Evolutionary conservation across 345 rosid genomes (phyloP).

Genomic region (Corchorus capsularis): DNA sequence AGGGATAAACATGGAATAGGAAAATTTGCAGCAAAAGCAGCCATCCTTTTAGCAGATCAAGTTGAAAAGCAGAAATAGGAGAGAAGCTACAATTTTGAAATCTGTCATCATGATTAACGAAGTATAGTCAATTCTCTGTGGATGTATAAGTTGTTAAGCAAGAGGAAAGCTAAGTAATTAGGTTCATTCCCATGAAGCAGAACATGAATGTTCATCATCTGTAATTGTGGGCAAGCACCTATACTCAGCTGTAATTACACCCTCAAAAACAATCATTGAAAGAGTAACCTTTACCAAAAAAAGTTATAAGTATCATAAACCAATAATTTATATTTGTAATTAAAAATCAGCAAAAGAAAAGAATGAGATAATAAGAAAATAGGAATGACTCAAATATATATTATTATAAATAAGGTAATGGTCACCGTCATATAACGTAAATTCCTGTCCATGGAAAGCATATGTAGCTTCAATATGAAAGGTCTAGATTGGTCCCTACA

Average conservation of each 20-base stretch:
- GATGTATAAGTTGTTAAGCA: not conserved
- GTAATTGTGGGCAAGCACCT: not conserved
- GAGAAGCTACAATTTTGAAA: not conserved
- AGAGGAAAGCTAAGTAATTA: constrained; percentile 8
- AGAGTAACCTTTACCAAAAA: not conserved
- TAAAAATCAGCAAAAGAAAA: not conserved
- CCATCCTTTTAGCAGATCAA: not conserved
- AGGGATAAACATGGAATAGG: not conserved
- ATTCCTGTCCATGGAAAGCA: not conserved
- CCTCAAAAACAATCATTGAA: not conserved
- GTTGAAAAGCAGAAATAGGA: not conserved
- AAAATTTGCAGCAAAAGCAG: not conserved
- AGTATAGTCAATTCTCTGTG: not conserved
- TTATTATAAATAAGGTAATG: not conserved
- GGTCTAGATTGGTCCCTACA: not conserved
- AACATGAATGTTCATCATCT: not conserved
- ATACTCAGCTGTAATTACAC: constrained; percentile 6
- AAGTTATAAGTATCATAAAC: not conserved
- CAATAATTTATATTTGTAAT: not conserved
- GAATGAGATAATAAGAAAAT: constrained; percentile 6
- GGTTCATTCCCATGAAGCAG: not conserved
- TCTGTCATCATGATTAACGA: not conserved
- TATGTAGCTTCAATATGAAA: not conserved
- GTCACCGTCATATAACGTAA: not conserved
- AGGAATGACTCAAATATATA: not conserved